Evolutionary conservation across 768 basidiomycete species (phyloP).

Genomic region (Lentinus tigrinus): DNA sequence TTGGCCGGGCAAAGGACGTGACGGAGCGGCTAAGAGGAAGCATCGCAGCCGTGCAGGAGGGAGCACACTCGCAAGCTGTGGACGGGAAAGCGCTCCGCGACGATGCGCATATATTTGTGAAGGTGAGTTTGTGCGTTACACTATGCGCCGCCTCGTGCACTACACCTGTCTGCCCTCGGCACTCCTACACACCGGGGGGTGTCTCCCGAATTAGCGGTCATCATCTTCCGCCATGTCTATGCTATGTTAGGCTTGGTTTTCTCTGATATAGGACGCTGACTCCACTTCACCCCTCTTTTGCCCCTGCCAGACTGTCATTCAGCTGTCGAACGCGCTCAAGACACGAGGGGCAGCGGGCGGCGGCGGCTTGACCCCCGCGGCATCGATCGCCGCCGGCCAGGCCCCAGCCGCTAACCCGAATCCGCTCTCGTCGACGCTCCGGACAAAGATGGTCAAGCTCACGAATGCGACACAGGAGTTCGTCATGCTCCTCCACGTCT

Average conservation of each 20-base stretch:
- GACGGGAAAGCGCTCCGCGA: conserved; percentile 69
- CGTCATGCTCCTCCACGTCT: conserved; percentile 82
- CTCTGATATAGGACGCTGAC: background rate
- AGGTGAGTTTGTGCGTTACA: conserved; percentile 45
- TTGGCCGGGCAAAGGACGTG: conserved; percentile 61
- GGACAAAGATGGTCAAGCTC: conserved; percentile 70
- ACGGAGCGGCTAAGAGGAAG: conserved; percentile 63
- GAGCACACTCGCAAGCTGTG: conserved; percentile 39
- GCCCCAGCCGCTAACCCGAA: conserved; percentile 30
- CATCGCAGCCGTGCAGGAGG: conserved; percentile 57
- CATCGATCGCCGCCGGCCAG: background rate
- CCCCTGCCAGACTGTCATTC: conserved; percentile 61
- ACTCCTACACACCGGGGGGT: background rate
- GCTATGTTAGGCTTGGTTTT: background rate
- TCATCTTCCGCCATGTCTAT: background rate
- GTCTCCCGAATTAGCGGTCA: background rate
- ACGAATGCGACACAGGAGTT: conserved; percentile 87
- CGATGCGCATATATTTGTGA: conserved; percentile 78
- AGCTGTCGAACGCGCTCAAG: conserved; percentile 74
- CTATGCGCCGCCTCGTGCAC: conserved; percentile 7
- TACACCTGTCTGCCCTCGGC: background rate
- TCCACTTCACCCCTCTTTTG: conserved; percentile 7
- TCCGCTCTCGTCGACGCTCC: conserved; percentile 58
- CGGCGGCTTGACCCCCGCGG: background rate
- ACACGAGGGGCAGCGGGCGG: conserved; percentile 40